Conservation (phyloP, 2,329 filamentous ascomycete genomes). For the Cucurbitaria berberidis region DNA sequence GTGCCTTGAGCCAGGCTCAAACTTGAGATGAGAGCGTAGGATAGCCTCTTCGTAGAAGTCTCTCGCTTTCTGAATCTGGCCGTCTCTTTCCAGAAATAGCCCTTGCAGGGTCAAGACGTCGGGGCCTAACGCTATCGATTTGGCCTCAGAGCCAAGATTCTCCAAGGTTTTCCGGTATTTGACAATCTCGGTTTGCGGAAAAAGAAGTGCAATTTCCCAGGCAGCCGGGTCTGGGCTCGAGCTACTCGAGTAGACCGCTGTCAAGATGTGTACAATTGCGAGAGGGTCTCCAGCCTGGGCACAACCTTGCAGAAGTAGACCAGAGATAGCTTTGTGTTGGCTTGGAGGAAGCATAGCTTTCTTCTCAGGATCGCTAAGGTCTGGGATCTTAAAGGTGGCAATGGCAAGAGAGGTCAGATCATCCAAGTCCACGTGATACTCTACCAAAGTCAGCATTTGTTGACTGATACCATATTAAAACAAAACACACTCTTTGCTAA, state of each 20-base stretch:
- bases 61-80: slow-evolving; percentile 27
- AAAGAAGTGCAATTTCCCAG: slow-evolving; percentile 22
- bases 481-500: slow-evolving; percentile 31
- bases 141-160: slow-evolving; percentile 22
- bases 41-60: slow-evolving; percentile 32
- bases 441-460: slow-evolving; percentile 23
- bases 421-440: slow-evolving; percentile 27
- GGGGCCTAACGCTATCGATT: slow-evolving; percentile 20
- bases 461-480: neutral
- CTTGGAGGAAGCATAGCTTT: slow-evolving; percentile 31
- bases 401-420: slow-evolving; percentile 37
- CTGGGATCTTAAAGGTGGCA: slow-evolving; percentile 32
- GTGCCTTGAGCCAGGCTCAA: slow-evolving; percentile 19
- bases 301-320: slow-evolving; percentile 35
- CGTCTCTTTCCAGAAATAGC: slow-evolving; percentile 37
- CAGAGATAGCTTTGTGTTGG: slow-evolving; percentile 26
- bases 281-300: slow-evolving; percentile 34
- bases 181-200: slow-evolving; percentile 25
- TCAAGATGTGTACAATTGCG: slow-evolving; percentile 38
- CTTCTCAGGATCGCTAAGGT: slow-evolving; percentile 25
- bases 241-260: slow-evolving; percentile 28
- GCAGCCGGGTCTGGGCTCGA: slow-evolving; percentile 10
- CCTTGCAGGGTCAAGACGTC: slow-evolving; percentile 40
- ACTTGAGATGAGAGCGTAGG: slow-evolving; percentile 18
- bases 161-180: slow-evolving; percentile 26